These are phyloP conservation scores for Astrocystis sublimbata DNA, from an alignment of 495 filamentous ascomycete genomes.

Conservation along the genomic window DNA sequence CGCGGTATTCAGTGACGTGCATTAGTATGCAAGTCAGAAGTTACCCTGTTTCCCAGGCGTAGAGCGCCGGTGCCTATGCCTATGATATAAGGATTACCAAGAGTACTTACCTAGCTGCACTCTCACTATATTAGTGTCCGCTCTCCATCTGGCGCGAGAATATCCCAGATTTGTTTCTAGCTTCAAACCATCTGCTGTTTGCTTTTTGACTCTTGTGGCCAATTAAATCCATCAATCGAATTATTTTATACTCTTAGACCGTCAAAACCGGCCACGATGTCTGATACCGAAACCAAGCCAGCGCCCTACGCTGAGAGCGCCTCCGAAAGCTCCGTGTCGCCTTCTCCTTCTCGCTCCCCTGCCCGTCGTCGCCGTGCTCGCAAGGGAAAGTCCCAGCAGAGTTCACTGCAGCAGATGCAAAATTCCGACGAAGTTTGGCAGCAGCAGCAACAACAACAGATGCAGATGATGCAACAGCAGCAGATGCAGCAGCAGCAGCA, in stretches of 20 bases:
- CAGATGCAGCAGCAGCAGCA: slow-evolving; percentile 23
- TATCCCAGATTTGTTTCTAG: neutral
- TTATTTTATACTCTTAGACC: neutral
- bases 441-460: slow-evolving; percentile 30
- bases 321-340: slow-evolving; percentile 15
- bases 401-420: slow-evolving; percentile 10
- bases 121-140: slow-evolving; percentile 3
- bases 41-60: neutral
- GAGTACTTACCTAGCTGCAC: neutral
- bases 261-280: neutral
- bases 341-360: slow-evolving; percentile 9
- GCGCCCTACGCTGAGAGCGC: slow-evolving; percentile 16
- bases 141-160: neutral
- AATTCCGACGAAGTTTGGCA: slow-evolving; percentile 7
- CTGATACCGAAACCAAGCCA: slow-evolving; percentile 15
- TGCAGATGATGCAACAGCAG: slow-evolving; percentile 31
- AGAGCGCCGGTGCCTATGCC: neutral
- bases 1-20: slow-evolving; percentile 9
- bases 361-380: slow-evolving; percentile 6
- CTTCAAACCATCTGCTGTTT: neutral
- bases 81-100: neutral
- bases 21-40: neutral
- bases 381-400: slow-evolving; percentile 7
- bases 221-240: neutral
- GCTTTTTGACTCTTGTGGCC: neutral